phyloP scores from a whole-genome alignment of 1,284 basidiomycete species.

The Tylopilus orsonianus region DNA sequence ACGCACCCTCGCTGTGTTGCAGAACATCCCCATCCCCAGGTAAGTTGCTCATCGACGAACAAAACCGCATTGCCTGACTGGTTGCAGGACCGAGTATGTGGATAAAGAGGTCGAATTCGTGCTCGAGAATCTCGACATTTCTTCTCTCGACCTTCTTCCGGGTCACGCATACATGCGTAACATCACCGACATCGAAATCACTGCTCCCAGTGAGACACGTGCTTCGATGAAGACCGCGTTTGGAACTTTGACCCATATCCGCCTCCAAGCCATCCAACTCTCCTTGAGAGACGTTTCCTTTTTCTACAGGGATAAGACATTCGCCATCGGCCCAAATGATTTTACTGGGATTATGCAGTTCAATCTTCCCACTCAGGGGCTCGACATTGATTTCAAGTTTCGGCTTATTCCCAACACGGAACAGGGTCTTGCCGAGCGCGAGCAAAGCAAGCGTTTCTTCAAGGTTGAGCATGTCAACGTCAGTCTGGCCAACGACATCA shows the following conservation, averaged over 20 bases:
- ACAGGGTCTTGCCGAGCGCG: constrained; percentile 42
- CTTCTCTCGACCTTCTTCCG: constrained; percentile 61
- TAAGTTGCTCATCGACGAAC: constrained; percentile 27
- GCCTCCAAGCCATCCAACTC: constrained; percentile 61
- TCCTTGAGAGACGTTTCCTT: constrained; percentile 64
- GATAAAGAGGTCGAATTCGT: constrained; percentile 67
- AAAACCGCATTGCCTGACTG: constrained; percentile 8
- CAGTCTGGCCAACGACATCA: constrained; percentile 50
- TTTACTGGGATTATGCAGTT: constrained; percentile 62
- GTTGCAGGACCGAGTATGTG: constrained; percentile 60
- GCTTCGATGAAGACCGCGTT: constrained; percentile 46
- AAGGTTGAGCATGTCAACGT: constrained; percentile 54
- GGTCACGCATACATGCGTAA: constrained; percentile 70
- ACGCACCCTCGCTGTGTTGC: constrained; percentile 45
- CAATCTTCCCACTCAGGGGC: constrained; percentile 59
- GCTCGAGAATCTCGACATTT: constrained; percentile 68
- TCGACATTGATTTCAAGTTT: constrained; percentile 65
- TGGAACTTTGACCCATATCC: constrained; percentile 62
- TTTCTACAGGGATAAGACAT: constrained; percentile 62
- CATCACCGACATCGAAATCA: constrained; percentile 69
- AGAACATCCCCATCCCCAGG: constrained; percentile 66
- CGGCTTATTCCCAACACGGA: constrained; percentile 55
- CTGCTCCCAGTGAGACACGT: constrained; percentile 41
- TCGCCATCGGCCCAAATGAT: constrained; percentile 50
- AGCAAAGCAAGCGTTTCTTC: constrained; percentile 49